Conservation (phyloP, 768 basidiomycete genomes). For the Ramaria rubella region DNA sequence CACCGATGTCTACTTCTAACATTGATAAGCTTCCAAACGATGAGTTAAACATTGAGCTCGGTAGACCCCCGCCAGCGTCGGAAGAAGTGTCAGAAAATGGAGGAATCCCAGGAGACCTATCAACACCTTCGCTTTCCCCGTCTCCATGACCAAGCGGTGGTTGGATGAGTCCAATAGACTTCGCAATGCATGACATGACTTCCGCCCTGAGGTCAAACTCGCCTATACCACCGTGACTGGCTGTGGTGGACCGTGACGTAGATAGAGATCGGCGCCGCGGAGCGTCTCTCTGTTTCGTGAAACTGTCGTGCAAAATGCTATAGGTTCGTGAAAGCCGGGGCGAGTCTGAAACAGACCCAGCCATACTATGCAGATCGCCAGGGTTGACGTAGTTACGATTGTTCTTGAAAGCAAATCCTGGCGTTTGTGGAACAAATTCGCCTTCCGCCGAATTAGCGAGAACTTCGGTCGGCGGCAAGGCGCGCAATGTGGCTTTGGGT, state of each 20-base stretch:
- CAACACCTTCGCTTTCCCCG: constrained; percentile 20
- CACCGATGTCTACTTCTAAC: constrained; percentile 35
- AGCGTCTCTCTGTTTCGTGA: neutral
- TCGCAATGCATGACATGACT: constrained; percentile 96
- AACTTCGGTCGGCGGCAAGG: neutral
- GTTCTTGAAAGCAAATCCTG: neutral
- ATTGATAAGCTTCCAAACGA: constrained; percentile 72
- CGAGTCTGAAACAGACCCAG: neutral
- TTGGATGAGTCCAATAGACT: constrained; percentile 91
- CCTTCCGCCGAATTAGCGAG: neutral
- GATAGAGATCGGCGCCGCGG: neutral
- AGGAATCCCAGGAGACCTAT: constrained; percentile 57
- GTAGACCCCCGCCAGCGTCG: constrained; percentile 30
- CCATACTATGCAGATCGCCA: constrained; percentile 2
- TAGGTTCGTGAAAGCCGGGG: neutral
- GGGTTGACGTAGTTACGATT: constrained; percentile 1
- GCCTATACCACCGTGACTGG: constrained; percentile 27
- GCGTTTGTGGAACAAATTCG: neutral
- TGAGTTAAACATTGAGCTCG: constrained; percentile 42
- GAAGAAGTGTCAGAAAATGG: constrained; percentile 25
- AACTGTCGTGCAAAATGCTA: neutral
- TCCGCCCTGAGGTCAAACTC: constrained; percentile 95
- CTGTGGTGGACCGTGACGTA: neutral
- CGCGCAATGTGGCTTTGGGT: neutral
- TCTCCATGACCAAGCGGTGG: constrained; percentile 40